These are phyloP conservation scores for Aspergillus baeticus DNA, from an alignment of 495 filamentous ascomycete species.

Conservation along the genomic window DNA sequence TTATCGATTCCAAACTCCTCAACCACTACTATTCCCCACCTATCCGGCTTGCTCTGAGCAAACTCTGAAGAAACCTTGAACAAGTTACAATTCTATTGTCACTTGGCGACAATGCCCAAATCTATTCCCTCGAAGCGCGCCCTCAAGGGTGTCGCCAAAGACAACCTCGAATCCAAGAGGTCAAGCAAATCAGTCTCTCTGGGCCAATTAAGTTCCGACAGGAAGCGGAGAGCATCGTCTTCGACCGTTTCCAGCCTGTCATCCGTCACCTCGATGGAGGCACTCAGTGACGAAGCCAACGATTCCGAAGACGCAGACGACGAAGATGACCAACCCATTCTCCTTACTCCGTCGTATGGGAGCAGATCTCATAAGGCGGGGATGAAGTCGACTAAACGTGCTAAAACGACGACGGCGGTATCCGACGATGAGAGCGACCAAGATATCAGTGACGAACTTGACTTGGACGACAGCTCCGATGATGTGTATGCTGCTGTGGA, in stretches of 20 bases:
- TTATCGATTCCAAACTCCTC: slow-evolving; percentile 8
- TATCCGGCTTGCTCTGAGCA: slow-evolving; percentile 4
- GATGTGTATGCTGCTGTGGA: slow-evolving; percentile 75
- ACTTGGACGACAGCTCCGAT: slow-evolving; percentile 49
- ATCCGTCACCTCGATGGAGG: slow-evolving; percentile 39
- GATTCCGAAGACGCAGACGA: slow-evolving; percentile 50
- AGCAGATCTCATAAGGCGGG: slow-evolving; percentile 46
- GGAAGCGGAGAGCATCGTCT: slow-evolving; percentile 41
- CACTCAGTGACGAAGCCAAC: slow-evolving; percentile 39
- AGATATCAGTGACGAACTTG: slow-evolving; percentile 33
- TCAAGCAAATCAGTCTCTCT: slow-evolving; percentile 25
- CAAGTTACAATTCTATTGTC: slow-evolving; percentile 14
- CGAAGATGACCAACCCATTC: slow-evolving; percentile 50
- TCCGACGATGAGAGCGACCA: slow-evolving; percentile 64
- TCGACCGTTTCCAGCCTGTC: slow-evolving; percentile 46
- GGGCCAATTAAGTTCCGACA: slow-evolving; percentile 21
- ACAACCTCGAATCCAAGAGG: slow-evolving; percentile 23
- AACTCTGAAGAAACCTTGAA: background rate
- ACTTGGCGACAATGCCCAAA: slow-evolving; percentile 30
- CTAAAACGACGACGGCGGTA: slow-evolving; percentile 46
- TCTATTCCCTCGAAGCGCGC: slow-evolving; percentile 32
- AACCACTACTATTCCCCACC: background rate
- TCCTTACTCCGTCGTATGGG: slow-evolving; percentile 52
- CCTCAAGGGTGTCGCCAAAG: slow-evolving; percentile 29
- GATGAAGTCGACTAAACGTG: slow-evolving; percentile 29